phyloP scores from a whole-genome alignment of 352 stramenopile species.

The Globisporangium middletonii region DNA sequence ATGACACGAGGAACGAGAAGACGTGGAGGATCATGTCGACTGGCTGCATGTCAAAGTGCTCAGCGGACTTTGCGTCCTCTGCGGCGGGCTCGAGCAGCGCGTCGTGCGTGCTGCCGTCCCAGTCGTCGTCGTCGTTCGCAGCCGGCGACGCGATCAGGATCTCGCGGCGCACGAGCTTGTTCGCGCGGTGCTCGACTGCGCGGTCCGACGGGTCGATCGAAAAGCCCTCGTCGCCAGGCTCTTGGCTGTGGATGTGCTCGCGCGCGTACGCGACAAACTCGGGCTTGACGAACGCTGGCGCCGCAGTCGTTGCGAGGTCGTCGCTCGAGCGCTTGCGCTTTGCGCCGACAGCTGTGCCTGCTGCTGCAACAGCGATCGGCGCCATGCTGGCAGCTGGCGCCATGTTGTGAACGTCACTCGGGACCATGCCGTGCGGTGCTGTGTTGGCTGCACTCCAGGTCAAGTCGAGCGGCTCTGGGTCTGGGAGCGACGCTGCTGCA shows the following conservation, averaged over 20 bases:
- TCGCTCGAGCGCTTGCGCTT: conserved; percentile 14
- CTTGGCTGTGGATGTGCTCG: conserved; percentile 76
- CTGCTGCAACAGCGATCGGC: conserved; percentile 1
- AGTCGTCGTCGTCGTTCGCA: conserved; percentile 74
- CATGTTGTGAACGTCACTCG: no score
- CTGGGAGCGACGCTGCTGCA: conserved; percentile 14
- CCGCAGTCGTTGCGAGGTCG: conserved; percentile 5
- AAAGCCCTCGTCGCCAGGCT: conserved; percentile 74
- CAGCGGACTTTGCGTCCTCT: conserved; percentile 30
- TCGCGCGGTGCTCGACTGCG: conserved; percentile 75
- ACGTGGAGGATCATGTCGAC: conserved; percentile 87
- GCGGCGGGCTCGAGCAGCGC: conserved; percentile 28
- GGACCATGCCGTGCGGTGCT: neutral
- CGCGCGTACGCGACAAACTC: conserved; percentile 69
- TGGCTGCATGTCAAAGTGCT: conserved; percentile 82
- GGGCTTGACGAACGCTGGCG: conserved; percentile 2
- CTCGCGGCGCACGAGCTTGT: conserved; percentile 78
- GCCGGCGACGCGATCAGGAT: conserved; percentile 80
- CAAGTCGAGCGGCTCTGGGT: conserved; percentile 43
- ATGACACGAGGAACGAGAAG: conserved; percentile 78
- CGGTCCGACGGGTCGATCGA: conserved; percentile 83
- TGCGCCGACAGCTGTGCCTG: conserved; percentile 1
- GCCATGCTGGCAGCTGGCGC: neutral
- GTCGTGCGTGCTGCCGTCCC: conserved; percentile 34
- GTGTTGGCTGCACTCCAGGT: conserved; percentile 11